These are phyloP conservation scores for Tetracladium marchalianum DNA, from an alignment of 495 filamentous ascomycete genomes.

Conservation along the genomic window DNA sequence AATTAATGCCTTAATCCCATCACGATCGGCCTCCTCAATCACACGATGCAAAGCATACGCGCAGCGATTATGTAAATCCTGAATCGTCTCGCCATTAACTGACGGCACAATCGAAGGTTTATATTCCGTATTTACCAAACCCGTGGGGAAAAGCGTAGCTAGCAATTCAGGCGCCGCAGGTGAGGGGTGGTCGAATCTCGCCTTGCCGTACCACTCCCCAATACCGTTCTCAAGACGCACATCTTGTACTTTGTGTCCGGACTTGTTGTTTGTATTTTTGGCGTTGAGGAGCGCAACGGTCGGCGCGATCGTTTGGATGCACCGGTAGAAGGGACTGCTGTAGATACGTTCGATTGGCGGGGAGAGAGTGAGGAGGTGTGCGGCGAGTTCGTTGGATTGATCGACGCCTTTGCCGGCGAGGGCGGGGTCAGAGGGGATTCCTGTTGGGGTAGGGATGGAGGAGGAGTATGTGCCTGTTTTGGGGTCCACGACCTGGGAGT, in stretches of 20 bases:
- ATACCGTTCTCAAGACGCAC: conserved; percentile 68
- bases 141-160: conserved; percentile 50
- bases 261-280: conserved; percentile 6
- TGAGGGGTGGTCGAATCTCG: conserved; percentile 72
- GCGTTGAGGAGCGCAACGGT: conserved; percentile 43
- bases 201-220: conserved; percentile 84
- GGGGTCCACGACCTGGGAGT: conserved; percentile 67
- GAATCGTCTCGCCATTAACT: conserved; percentile 64
- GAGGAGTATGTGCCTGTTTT: conserved; percentile 63
- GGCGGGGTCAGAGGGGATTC: conserved; percentile 76
- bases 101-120: conserved; percentile 52
- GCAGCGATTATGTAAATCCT: conserved; percentile 68
- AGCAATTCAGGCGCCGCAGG: conserved; percentile 54
- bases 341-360: conserved; percentile 71
- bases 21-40: conserved; percentile 59
- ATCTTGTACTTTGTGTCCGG: conserved; percentile 8
- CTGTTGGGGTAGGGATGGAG: conserved; percentile 66
- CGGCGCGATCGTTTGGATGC: conserved; percentile 77
- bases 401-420: conserved; percentile 75
- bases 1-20: conserved; percentile 54
- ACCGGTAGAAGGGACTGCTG: conserved; percentile 82
- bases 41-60: conserved; percentile 60
- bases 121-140: conserved; percentile 41
- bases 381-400: conserved; percentile 72
- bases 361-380: conserved; percentile 45